Evolutionary conservation across 768 basidiomycete genomes (phyloP).

Genomic region (Trichaptum fuscoviolaceum): DNA sequence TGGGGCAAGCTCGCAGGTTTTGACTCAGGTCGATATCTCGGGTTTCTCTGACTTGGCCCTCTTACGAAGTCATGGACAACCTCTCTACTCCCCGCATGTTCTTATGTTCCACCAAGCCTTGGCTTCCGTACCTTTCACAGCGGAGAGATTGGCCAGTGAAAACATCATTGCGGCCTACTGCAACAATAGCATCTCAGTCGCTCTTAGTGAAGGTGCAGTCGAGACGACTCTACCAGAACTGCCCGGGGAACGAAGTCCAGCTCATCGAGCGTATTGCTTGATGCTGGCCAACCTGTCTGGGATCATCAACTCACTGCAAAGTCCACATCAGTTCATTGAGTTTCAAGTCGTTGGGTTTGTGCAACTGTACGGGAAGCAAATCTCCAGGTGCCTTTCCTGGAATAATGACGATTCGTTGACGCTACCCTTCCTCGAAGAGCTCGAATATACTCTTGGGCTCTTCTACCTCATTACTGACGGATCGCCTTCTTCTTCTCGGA

Average conservation of each 20-base stretch:
- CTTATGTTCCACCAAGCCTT: constrained; percentile 85
- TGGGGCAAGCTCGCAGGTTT: constrained; percentile 66
- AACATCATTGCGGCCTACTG: constrained; percentile 79
- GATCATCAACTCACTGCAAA: constrained; percentile 57
- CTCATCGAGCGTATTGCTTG: constrained; percentile 75
- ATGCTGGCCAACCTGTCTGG: constrained; percentile 79
- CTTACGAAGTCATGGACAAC: constrained; percentile 55
- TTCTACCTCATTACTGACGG: constrained; percentile 71
- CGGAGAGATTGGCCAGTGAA: constrained; percentile 81
- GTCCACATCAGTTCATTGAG: constrained; percentile 73
- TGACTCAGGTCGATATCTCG: constrained; percentile 60
- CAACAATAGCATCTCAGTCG: constrained; percentile 71
- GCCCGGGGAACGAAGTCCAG: constrained; percentile 71
- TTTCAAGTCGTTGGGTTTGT: constrained; percentile 83
- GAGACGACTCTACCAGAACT: constrained; percentile 62
- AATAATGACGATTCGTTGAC: constrained; percentile 75
- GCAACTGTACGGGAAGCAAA: constrained; percentile 79
- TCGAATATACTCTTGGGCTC: constrained; percentile 72
- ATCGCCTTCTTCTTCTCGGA: constrained; percentile 38
- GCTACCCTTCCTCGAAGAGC: constrained; percentile 71
- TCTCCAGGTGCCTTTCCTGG: constrained; percentile 75
- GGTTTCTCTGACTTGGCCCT: constrained; percentile 64
- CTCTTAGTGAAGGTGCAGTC: constrained; percentile 72
- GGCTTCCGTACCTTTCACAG: constrained; percentile 67
- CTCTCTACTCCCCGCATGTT: constrained; percentile 72